Evolutionary conservation across 2,329 filamentous ascomycete species (phyloP).

Genomic region (Myriangium duriaei): DNA sequence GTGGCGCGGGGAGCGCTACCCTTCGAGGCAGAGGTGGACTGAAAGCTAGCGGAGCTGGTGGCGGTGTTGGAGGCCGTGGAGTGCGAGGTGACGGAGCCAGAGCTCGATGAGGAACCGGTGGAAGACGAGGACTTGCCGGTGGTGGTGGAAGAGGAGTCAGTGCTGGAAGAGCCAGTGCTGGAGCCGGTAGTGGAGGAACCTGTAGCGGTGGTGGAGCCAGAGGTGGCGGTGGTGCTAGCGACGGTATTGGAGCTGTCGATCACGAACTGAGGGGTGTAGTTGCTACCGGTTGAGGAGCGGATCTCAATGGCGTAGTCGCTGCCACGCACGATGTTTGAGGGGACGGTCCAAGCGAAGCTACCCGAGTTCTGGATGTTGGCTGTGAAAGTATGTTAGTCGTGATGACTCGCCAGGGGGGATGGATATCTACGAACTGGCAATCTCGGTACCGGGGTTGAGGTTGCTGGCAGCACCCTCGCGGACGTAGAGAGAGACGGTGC

Average conservation of each 20-base stretch:
- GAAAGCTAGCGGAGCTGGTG: constrained; percentile 35
- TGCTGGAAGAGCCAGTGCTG: constrained; percentile 1
- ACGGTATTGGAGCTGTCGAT: constrained; percentile 35
- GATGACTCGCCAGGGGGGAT: too few species aligned
- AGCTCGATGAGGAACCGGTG: constrained; percentile 68
- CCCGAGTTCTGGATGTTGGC: constrained; percentile 37
- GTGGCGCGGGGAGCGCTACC: constrained; percentile 10
- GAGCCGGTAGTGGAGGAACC: constrained; percentile 3
- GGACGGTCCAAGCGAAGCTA: constrained; percentile 36
- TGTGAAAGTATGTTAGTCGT: constrained; percentile 17
- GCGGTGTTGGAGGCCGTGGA: constrained; percentile 51
- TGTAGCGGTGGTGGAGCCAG: constrained; percentile 1
- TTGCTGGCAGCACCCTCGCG: constrained; percentile 28
- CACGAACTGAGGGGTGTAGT: constrained; percentile 42
- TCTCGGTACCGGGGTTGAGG: constrained; percentile 26
- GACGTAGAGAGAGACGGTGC: constrained; percentile 40
- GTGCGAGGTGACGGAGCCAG: constrained; percentile 47
- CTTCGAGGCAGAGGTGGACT: constrained; percentile 3
- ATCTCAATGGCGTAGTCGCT: constrained; percentile 43
- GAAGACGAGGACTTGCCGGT: constrained; percentile 37
- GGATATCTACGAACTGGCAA: constrained; percentile 20
- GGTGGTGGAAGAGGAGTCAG: constrained; percentile 2
- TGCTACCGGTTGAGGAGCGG: constrained; percentile 33
- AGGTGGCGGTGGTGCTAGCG: constrained; percentile 1
- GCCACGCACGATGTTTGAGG: constrained; percentile 28